phyloP scores from a whole-genome alignment of 2,329 filamentous ascomycete genomes.

The Aspergillus piperis region DNA sequence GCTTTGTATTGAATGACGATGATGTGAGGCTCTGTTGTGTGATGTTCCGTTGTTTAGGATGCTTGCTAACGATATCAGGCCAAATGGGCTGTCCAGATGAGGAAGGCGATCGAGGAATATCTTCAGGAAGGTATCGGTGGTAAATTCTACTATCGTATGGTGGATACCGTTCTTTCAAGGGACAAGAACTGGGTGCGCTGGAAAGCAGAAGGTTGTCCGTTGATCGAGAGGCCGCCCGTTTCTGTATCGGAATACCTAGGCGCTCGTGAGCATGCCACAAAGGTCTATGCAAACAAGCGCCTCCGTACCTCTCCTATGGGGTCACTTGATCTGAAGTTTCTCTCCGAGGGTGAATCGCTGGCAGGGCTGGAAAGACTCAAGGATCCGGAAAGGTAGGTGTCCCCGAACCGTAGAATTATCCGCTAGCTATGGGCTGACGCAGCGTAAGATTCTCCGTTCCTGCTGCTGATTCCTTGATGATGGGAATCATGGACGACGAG shows the following conservation, averaged over 20 bases:
- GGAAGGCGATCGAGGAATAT: slow-evolving; percentile 76
- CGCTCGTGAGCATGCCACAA: slow-evolving; percentile 66
- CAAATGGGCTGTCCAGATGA: slow-evolving; percentile 81
- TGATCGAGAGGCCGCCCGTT: slow-evolving; percentile 76
- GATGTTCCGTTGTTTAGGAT: neutral
- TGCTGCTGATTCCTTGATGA: slow-evolving; percentile 68
- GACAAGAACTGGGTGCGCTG: slow-evolving; percentile 99
- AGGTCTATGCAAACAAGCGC: slow-evolving; percentile 69
- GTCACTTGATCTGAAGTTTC: slow-evolving; percentile 74
- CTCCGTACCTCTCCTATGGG: slow-evolving; percentile 69
- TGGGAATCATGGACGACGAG: slow-evolving; percentile 74
- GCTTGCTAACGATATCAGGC: slow-evolving; percentile 52
- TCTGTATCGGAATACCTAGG: slow-evolving; percentile 67
- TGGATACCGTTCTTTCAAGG: slow-evolving; percentile 89
- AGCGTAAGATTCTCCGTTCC: slow-evolving; percentile 64
- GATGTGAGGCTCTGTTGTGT: slow-evolving; percentile 60
- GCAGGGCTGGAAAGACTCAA: slow-evolving; percentile 70
- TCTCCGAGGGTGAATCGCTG: slow-evolving; percentile 65
- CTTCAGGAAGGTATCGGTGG: slow-evolving; percentile 79
- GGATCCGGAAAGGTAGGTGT: slow-evolving; percentile 54
- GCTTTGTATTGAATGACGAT: slow-evolving; percentile 75
- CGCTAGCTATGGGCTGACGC: slow-evolving; percentile 17
- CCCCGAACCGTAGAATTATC: neutral
- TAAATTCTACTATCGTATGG: slow-evolving; percentile 92
- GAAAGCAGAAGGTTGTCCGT: slow-evolving; percentile 92